These are phyloP conservation scores for Wickerhamomyces bisporus DNA, from an alignment of 805 yeast genomes.

Conservation along the genomic window DNA sequence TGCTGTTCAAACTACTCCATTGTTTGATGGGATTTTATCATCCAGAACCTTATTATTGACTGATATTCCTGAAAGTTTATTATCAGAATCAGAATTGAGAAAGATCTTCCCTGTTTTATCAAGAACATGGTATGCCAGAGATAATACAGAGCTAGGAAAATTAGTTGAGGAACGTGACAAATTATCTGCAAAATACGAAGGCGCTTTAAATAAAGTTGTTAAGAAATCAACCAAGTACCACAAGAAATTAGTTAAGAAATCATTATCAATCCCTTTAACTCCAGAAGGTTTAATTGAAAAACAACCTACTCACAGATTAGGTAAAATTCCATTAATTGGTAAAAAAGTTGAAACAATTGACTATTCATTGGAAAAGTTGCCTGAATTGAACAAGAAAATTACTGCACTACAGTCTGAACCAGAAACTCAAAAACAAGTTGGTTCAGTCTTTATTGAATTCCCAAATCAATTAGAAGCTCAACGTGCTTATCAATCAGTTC, in stretches of 20 bases:
- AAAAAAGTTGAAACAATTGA: constrained; percentile 81
- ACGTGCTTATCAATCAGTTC: constrained; percentile 79
- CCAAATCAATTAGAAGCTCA: constrained; percentile 84
- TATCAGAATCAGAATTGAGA: constrained; percentile 46
- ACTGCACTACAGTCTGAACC: constrained; percentile 48
- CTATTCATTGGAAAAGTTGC: constrained; percentile 61
- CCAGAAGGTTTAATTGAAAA: constrained; percentile 68
- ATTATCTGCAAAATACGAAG: constrained; percentile 56
- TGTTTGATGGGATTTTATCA: constrained; percentile 62
- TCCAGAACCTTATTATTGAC: constrained; percentile 71
- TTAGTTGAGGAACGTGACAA: constrained; percentile 59
- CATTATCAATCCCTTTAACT: constrained; percentile 46
- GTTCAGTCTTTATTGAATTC: constrained; percentile 77
- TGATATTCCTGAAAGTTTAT: constrained; percentile 44
- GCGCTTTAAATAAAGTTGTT: constrained; percentile 54
- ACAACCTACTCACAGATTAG: constrained; percentile 77
- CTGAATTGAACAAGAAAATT: constrained; percentile 65
- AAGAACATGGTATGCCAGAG: constrained; percentile 59
- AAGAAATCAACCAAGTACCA: constrained; percentile 54
- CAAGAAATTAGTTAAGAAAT: constrained; percentile 53
- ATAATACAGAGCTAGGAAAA: constrained; percentile 51
- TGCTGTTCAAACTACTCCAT: constrained; percentile 65
- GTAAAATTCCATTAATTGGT: constrained; percentile 60
- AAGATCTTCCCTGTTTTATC: constrained; percentile 59
- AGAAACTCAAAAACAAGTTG: constrained; percentile 42